Base-by-base conservation (phyloP, 306 rosid genomes). In the Astragalus membranaceus region DNA sequence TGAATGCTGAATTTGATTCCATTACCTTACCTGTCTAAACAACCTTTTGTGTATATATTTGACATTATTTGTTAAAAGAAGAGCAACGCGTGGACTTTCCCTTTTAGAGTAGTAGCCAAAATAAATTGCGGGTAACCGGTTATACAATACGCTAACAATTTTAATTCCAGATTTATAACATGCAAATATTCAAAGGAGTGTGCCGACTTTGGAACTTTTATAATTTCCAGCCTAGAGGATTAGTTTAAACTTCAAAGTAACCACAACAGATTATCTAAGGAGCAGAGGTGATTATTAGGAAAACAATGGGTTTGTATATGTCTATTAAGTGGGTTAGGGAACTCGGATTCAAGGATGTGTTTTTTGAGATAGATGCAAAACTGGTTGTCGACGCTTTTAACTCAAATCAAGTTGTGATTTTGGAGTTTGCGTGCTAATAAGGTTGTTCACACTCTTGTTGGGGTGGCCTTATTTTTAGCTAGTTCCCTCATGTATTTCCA, bases 111-210 rank as follows among this genome's bases (percentile, higher is more conserved):
- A n/a, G n/a, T n/a, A n/a, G 52, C 60, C 52, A 15, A 17, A 42
- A 36, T 3, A 5, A 5, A 36, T 14, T 59, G 50, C 56, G 63
- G 5, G 35, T 5, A 29, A 36, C 35, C 13, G 23, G 70, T 63
- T 48, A 67, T 39, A 51, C 49, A 49, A 50, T 1, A 9, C 13
- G 5, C 29, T 52, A 48, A 51, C 61, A 51, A 60, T 10, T 43
- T 68, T 29, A 60, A 67, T 74, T 79, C 56, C 17, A 67, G 61
- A 60, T 23, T 35, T 26, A 26, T 26, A 35, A 62, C 62, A 20
- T 56, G 74, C 69, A 64, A 30, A 62, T 46, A 50, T 80, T 69
- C 64, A 37, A 47, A 52, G 72, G 57, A 29, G 58, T 63, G 58
- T 63, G 76, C 76, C 75, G 41, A 72, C 77, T 59, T 55, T 32